Conservation (phyloP, 495 filamentous ascomycete genomes). For the Parathielavia hyrcaniae region DNA sequence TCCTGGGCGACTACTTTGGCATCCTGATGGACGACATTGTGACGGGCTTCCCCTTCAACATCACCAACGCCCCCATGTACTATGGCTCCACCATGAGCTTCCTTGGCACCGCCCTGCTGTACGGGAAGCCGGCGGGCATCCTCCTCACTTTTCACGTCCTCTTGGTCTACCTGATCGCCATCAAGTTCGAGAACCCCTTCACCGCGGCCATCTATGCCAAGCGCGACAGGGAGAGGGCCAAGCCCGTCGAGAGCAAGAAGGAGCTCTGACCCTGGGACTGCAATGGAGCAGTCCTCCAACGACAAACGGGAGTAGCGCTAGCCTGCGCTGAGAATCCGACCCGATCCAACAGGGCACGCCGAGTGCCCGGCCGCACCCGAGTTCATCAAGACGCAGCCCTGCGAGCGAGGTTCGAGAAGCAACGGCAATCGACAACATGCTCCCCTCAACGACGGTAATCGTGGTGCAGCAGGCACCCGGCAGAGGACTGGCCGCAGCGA, state of each 20-base stretch:
- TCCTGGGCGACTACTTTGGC: constrained; percentile 96
- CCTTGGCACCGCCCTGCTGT: constrained; percentile 78
- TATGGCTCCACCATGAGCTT: constrained; percentile 90
- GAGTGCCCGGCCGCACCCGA: constrained; percentile 2
- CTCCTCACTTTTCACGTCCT: constrained; percentile 70
- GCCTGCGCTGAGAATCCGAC: constrained; percentile 4
- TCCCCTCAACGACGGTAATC: constrained; percentile 27
- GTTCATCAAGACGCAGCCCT: constrained; percentile 2
- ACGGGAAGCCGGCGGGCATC: constrained; percentile 82
- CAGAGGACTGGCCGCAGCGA: constrained; percentile 13
- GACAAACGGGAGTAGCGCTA: constrained; percentile 19
- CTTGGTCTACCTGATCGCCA: constrained; percentile 71
- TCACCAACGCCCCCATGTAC: constrained; percentile 93
- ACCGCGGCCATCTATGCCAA: constrained; percentile 90
- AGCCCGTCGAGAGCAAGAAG: constrained; percentile 37
- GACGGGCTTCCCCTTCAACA: constrained; percentile 90
- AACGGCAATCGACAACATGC: constrained; percentile 14
- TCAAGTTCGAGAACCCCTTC: constrained; percentile 95
- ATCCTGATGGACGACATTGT: constrained; percentile 95
- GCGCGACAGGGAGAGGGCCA: constrained; percentile 55
- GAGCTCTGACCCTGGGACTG: constrained; percentile 33
- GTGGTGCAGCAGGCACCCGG: constrained; percentile 25
- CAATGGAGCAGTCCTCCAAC: constrained; percentile 1
- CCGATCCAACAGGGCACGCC: constrained; percentile 7
- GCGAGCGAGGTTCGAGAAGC: constrained; percentile 7